A percentile compares a stretch with the other conserved stretches of the same genome.
Evolutionary conservation across 2,329 filamentous ascomycete species (phyloP).

Genomic region (Aspergillus bombycis): DNA sequence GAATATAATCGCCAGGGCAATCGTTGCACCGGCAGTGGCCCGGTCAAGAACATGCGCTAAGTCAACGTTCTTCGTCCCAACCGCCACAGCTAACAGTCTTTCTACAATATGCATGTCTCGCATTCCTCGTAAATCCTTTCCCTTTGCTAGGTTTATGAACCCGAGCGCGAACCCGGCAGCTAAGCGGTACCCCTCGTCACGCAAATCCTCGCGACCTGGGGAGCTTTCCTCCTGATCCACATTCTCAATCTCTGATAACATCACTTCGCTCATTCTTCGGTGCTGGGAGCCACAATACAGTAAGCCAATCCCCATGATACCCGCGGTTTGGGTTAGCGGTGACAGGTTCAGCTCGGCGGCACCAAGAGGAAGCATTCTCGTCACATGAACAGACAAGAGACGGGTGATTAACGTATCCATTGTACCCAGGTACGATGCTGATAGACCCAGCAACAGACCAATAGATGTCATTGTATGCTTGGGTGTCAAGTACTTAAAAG

Average conservation of each 20-base stretch:
- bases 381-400: slow-evolving; percentile 92
- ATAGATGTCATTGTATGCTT: slow-evolving; percentile 99
- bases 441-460: slow-evolving; percentile 86
- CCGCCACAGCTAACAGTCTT: slow-evolving; percentile 80
- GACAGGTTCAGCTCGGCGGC: slow-evolving; percentile 94
- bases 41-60: slow-evolving; percentile 91
- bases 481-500: slow-evolving; percentile 98
- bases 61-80: slow-evolving; percentile 86
- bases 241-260: slow-evolving; percentile 95
- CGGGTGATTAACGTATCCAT: slow-evolving; percentile 97
- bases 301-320: slow-evolving; percentile 94
- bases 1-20: slow-evolving; percentile 88
- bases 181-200: slow-evolving; percentile 94
- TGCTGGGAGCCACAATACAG: slow-evolving; percentile 95
- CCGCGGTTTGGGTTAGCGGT: slow-evolving; percentile 89
- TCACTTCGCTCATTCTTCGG: slow-evolving; percentile 97
- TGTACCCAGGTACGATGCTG: slow-evolving; percentile 91
- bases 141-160: slow-evolving; percentile 92
- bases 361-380: slow-evolving; percentile 86
- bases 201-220: slow-evolving; percentile 71
- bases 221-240: slow-evolving; percentile 75
- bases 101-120: slow-evolving; percentile 94
- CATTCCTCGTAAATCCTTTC: slow-evolving; percentile 81
- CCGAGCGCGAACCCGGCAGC: slow-evolving; percentile 92
- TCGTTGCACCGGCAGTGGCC: slow-evolving; percentile 87